These are phyloP conservation scores for Penicillium crustosum DNA, from an alignment of 2,329 filamentous ascomycete species.

Conservation along the genomic window DNA sequence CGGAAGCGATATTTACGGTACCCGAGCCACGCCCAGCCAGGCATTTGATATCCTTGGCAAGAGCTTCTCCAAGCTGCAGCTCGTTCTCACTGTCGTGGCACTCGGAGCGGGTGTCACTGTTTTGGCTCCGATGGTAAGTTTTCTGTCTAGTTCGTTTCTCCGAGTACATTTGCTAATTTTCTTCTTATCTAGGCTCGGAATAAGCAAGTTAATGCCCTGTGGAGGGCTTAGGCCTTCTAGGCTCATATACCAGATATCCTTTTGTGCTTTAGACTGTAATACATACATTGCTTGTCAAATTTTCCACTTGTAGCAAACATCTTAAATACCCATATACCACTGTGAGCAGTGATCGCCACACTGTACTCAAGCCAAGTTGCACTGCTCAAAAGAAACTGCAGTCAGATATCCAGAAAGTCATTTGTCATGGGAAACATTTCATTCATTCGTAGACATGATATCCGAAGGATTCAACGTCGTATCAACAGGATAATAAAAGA, in stretches of 20 bases:
- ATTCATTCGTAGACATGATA: conserved; percentile 1
- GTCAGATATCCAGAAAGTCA: not conserved
- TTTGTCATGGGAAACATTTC: not conserved
- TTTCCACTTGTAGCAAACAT: not conserved
- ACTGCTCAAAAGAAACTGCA: too few species aligned
- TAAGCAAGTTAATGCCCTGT: conserved; percentile 27
- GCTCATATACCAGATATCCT: conserved; percentile 1
- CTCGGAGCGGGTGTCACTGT: conserved; percentile 73
- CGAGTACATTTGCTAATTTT: conserved; percentile 12
- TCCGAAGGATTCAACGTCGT: conserved; percentile 1
- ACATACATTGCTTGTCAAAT: not conserved
- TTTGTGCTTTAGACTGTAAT: conserved; percentile 8
- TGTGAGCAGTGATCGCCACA: too few species aligned
- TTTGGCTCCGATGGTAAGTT: conserved; percentile 79
- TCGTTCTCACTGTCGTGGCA: conserved; percentile 79
- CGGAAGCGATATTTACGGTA: conserved; percentile 82
- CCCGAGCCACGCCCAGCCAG: conserved; percentile 79
- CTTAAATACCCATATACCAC: too few species aligned
- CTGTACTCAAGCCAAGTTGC: too few species aligned
- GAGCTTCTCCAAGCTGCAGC: conserved; percentile 86
- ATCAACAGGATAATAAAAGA: not conserved
- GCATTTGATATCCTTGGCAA: conserved; percentile 91
- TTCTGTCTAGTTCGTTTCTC: not conserved
- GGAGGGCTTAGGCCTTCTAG: conserved; percentile 17
- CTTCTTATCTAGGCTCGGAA: conserved; percentile 15